phyloP scores from a whole-genome alignment of 305 asterid genomes.

The Caryopteris hybrid region DNA sequence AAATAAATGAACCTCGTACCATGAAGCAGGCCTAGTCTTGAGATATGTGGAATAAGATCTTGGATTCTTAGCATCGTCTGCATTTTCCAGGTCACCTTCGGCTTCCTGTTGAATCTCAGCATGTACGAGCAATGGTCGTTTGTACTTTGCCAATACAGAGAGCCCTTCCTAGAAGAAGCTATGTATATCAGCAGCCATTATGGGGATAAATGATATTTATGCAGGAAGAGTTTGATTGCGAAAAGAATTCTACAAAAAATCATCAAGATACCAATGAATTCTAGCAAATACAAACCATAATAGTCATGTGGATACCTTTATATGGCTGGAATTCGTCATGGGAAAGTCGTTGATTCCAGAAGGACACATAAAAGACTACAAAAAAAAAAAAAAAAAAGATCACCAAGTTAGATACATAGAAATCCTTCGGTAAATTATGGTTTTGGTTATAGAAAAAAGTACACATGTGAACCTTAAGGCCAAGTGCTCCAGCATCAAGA shows the following conservation, averaged over 20 bases:
- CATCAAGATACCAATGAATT: background rate
- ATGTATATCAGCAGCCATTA: slow-evolving; percentile 1
- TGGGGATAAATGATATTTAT: background rate
- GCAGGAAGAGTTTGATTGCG: background rate
- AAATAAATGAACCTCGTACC: slow-evolving; percentile 25
- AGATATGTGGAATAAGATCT: slow-evolving; percentile 84
- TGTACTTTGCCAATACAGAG: slow-evolving; percentile 67
- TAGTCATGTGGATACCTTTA: slow-evolving; percentile 50
- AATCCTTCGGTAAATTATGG: too few species aligned
- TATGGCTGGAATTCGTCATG: slow-evolving; percentile 81
- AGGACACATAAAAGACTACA: slow-evolving; percentile 98
- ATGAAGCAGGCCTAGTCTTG: slow-evolving; percentile 80
- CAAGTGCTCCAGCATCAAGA: slow-evolving; percentile 91
- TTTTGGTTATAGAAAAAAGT: background rate
- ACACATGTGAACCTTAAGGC: slow-evolving; percentile 63
- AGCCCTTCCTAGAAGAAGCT: slow-evolving; percentile 62
- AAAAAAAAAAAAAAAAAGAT: slow-evolving; percentile 11
- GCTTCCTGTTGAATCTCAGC: slow-evolving; percentile 65
- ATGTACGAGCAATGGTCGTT: slow-evolving; percentile 87
- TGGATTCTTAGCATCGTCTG: slow-evolving; percentile 37
- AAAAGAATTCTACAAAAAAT: background rate
- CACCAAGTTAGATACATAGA: too few species aligned
- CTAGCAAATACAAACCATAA: background rate
- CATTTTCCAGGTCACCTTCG: slow-evolving; percentile 26
- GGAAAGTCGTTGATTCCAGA: slow-evolving; percentile 97